A percentile compares a stretch with the other conserved stretches of the same genome.
phyloP scores from a whole-genome alignment of 78 protist species.

The Planoprotostelium fungivorum region DNA sequence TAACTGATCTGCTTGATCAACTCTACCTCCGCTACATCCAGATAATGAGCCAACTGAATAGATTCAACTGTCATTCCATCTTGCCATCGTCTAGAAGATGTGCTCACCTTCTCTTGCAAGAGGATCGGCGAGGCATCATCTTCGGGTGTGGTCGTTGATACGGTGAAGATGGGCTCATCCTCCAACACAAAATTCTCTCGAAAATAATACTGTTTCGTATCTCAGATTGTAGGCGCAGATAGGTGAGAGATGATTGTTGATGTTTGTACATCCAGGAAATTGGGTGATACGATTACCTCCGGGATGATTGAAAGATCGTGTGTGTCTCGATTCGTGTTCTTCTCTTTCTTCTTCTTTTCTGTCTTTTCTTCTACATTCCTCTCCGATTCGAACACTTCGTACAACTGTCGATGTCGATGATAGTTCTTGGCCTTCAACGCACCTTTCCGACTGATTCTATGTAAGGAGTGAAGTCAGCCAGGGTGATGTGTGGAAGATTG shows the following conservation, averaged over 20 bases:
- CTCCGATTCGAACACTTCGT: background rate
- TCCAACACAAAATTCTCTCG: background rate
- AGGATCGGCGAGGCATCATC: background rate
- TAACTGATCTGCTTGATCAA: background rate
- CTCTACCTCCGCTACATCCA: background rate
- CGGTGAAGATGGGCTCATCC: background rate
- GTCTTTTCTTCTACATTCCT: background rate
- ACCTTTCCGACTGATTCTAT: background rate
- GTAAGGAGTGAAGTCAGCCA: background rate
- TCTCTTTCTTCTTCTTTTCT: background rate
- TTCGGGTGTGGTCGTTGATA: background rate
- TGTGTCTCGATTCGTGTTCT: background rate
- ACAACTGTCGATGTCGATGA: background rate
- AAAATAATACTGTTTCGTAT: background rate
- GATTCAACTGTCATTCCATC: background rate
- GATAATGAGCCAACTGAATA: background rate
- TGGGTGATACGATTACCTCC: background rate
- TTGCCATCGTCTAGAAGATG: background rate
- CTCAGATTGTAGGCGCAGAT: background rate
- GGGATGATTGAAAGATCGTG: background rate
- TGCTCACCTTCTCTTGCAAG: background rate
- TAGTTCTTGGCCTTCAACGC: background rate
- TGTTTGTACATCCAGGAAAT: background rate
- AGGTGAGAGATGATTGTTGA: background rate
- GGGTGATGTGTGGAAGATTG: background rate